phyloP scores from a whole-genome alignment of 2,329 filamentous ascomycete genomes.

The Teratosphaeria viscida region DNA sequence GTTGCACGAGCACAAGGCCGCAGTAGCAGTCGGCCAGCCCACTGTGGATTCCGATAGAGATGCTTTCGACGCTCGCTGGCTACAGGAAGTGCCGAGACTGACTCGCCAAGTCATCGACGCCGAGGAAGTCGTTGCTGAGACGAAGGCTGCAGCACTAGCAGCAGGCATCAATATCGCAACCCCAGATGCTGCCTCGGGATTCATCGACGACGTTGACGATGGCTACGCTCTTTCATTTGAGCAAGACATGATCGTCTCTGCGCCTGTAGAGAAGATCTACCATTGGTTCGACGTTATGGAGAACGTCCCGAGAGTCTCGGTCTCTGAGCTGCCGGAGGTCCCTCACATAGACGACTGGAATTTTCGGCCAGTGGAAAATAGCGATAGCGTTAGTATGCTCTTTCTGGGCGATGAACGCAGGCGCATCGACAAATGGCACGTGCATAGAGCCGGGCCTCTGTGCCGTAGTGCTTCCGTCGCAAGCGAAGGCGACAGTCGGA shows the following conservation, averaged over 20 bases:
- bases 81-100: slow-evolving; percentile 6
- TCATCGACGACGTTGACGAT: slow-evolving; percentile 10
- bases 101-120: slow-evolving; percentile 11
- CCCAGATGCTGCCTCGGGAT: slow-evolving; percentile 6
- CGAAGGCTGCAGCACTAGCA: slow-evolving; percentile 4
- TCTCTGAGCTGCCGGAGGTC: neutral
- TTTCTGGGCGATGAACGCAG: slow-evolving; percentile 8
- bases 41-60: slow-evolving; percentile 4
- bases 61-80: slow-evolving; percentile 5
- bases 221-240: slow-evolving; percentile 7
- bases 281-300: slow-evolving; percentile 4
- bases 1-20: neutral
- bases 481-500: neutral
- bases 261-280: neutral
- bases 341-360: slow-evolving; percentile 5
- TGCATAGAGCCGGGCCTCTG: neutral
- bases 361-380: slow-evolving; percentile 9
- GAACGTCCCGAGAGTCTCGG: neutral
- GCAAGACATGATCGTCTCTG: slow-evolving; percentile 1
- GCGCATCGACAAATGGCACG: slow-evolving; percentile 12
- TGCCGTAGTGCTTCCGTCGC: neutral
- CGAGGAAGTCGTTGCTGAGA: slow-evolving; percentile 7
- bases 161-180: slow-evolving; percentile 5
- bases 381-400: slow-evolving; percentile 12
- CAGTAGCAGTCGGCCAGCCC: slow-evolving; percentile 1